phyloP scores from a whole-genome alignment of 208 protist species.

The Crithidia sp. region DNA sequence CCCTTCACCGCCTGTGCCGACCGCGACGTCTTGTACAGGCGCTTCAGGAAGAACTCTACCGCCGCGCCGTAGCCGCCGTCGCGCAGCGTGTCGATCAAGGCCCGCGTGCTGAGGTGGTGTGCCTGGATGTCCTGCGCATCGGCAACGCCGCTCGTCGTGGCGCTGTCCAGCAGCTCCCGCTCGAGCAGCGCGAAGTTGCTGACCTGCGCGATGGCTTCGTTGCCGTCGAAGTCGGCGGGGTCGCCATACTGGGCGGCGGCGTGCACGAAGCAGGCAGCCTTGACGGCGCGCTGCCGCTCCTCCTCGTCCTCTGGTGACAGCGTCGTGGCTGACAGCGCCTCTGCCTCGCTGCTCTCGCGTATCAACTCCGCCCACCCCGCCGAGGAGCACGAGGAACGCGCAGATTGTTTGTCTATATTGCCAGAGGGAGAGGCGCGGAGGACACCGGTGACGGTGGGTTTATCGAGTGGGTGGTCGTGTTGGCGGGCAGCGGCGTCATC shows the following conservation, averaged over 20 bases:
- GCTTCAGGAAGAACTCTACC: slow-evolving; percentile 36
- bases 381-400: background rate
- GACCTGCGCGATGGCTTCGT: slow-evolving; percentile 74
- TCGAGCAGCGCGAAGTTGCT: slow-evolving; percentile 77
- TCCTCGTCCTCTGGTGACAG: slow-evolving; percentile 28
- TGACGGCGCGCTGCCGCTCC: slow-evolving; percentile 46
- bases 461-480: no score
- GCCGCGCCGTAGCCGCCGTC: slow-evolving; percentile 58
- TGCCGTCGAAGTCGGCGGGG: slow-evolving; percentile 57
- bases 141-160: slow-evolving; percentile 58
- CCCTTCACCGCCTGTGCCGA: background rate
- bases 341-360: background rate
- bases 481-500: no score
- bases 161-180: slow-evolving; percentile 55
- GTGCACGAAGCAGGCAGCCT: slow-evolving; percentile 48
- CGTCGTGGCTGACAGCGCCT: background rate
- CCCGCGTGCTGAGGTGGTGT: slow-evolving; percentile 69
- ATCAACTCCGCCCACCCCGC: slow-evolving; percentile 5
- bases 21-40: slow-evolving; percentile 21
- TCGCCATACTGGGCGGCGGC: slow-evolving; percentile 67
- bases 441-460: background rate
- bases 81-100: slow-evolving; percentile 76
- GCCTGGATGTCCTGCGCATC: slow-evolving; percentile 53
- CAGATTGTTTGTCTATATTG: no score
- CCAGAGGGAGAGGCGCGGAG: background rate